Base-by-base conservation (phyloP, 495 filamentous ascomycete genomes). In the Pseudotulostoma volvatum region DNA sequence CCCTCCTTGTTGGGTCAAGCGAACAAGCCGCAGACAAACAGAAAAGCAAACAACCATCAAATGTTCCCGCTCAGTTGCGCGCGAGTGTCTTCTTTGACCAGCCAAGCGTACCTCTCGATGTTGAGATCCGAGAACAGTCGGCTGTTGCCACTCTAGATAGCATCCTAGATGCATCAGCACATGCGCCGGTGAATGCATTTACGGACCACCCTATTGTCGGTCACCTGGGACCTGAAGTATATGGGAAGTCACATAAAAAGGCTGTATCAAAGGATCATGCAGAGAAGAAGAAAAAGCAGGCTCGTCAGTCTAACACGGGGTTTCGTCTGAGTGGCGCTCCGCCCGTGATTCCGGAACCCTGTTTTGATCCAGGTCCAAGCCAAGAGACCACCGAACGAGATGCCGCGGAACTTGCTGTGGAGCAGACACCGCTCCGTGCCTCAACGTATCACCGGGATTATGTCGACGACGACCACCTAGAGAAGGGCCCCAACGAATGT, bases 111-210 rank as follows among this genome's bases (percentile, higher is more conserved):
- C 45, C 66, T 3, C 70, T 77, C 20, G 64, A 77, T 13, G 54
- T 93, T 14, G 69, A 85, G 43, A 57, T 87, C 18, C 84, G 80
- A 53, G 73, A 76, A 30, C 73, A 79, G 9, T 93, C 87, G 34
- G 84, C 87, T 11, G 84, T 85, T 44, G 79, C 73, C 23, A 95
- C 88, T 0, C 66, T 97, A 7, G 90, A 97, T 40, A 90, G 77
- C 49, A 90, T 97, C 33, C 68, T 97, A 7, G 84, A 95, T 56
- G 90, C 90, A n/a, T 93, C 90, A 3, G 82, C 85, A 2, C 70
- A 69, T 42, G 90, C 92, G 1, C 90, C 90, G n/a, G 84, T 93
- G 32, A 84, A 69, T 32, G 90, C 90, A 36, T 96, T 95, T 49
- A 94, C 84, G 0, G 86, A 96, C 51, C 90, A 97, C 55, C 79